Percentiles rank a stretch among this genome's conserved stretches.
phyloP scores from a whole-genome alignment of 2,329 filamentous ascomycete genomes.

The Fusarium secorum region DNA sequence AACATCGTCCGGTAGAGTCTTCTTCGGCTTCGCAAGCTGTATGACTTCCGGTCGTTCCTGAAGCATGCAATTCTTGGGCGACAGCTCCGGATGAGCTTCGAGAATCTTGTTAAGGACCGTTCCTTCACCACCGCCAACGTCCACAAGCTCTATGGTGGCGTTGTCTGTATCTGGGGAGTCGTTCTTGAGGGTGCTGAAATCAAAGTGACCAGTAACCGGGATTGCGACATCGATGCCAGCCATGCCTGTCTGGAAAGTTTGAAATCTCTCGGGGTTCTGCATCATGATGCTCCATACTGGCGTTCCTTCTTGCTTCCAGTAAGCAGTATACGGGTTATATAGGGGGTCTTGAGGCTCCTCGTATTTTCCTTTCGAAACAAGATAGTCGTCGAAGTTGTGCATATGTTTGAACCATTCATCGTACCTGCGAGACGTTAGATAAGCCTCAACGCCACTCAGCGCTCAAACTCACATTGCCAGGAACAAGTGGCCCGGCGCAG shows the following conservation, averaged over 20 bases:
- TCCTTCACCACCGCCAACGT: slow-evolving; percentile 46
- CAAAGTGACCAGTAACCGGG: slow-evolving; percentile 45
- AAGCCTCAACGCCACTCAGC: background rate
- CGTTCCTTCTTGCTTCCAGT: slow-evolving; percentile 46
- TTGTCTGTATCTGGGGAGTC: slow-evolving; percentile 15
- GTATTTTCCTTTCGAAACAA: slow-evolving; percentile 35
- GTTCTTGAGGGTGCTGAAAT: slow-evolving; percentile 42
- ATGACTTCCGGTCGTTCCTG: slow-evolving; percentile 42
- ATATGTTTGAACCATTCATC: slow-evolving; percentile 48
- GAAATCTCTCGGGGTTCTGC: slow-evolving; percentile 41
- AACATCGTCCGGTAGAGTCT: slow-evolving; percentile 29
- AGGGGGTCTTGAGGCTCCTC: slow-evolving; percentile 43
- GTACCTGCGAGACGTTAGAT: slow-evolving; percentile 35
- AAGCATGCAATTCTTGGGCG: slow-evolving; percentile 37
- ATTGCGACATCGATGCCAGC: slow-evolving; percentile 46
- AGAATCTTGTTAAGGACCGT: slow-evolving; percentile 44
- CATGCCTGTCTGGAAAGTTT: slow-evolving; percentile 45
- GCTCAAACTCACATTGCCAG: slow-evolving; percentile 37
- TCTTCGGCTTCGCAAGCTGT: slow-evolving; percentile 31
- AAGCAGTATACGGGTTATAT: slow-evolving; percentile 44
- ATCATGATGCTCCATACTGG: slow-evolving; percentile 47
- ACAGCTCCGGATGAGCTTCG: slow-evolving; percentile 40
- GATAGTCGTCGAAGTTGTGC: slow-evolving; percentile 47
- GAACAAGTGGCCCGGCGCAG: slow-evolving; percentile 44
- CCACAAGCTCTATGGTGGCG: slow-evolving; percentile 41